These are phyloP conservation scores for Lactifluus piperatus DNA, from an alignment of 768 basidiomycete species.

Conservation along the genomic window DNA sequence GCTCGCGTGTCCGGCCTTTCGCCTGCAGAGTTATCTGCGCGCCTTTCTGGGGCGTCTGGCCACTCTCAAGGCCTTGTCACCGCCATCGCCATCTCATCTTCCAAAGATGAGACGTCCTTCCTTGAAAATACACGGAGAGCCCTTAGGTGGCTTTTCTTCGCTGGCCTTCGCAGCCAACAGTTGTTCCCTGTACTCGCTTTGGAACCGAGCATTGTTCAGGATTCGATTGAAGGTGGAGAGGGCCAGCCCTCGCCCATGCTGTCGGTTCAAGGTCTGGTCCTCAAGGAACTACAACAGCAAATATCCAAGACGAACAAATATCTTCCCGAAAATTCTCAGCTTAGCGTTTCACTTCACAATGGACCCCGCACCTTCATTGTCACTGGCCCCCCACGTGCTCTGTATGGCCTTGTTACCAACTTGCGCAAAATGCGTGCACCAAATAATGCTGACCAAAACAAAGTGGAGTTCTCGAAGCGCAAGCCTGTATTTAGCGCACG, in stretches of 20 bases:
- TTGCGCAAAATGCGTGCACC: slow-evolving; percentile 87
- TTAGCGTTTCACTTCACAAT: slow-evolving; percentile 87
- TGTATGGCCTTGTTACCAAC: slow-evolving; percentile 92
- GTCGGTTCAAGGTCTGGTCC: slow-evolving; percentile 70
- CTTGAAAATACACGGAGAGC: slow-evolving; percentile 72
- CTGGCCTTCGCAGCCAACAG: slow-evolving; percentile 87
- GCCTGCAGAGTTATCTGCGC: slow-evolving; percentile 70
- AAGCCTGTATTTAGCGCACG: slow-evolving; percentile 89
- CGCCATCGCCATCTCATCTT: slow-evolving; percentile 82
- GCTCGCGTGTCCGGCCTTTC: slow-evolving; percentile 67
- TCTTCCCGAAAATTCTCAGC: slow-evolving; percentile 66
- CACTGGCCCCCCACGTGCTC: slow-evolving; percentile 81
- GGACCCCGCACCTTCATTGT: slow-evolving; percentile 87
- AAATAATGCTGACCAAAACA: slow-evolving; percentile 85
- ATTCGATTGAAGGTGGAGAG: slow-evolving; percentile 87
- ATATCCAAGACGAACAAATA: slow-evolving; percentile 83
- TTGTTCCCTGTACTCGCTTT: slow-evolving; percentile 88
- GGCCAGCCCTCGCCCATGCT: slow-evolving; percentile 93
- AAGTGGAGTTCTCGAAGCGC: slow-evolving; percentile 87
- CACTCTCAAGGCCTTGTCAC: slow-evolving; percentile 97
- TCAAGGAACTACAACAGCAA: slow-evolving; percentile 72
- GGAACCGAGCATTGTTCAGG: slow-evolving; percentile 80
- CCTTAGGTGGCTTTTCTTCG: slow-evolving; percentile 87
- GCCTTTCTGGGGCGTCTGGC: slow-evolving; percentile 82
- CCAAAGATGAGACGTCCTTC: slow-evolving; percentile 67